Conservation (phyloP, 2,329 filamentous ascomycete species). For the Cucurbitaria berberidis region DNA sequence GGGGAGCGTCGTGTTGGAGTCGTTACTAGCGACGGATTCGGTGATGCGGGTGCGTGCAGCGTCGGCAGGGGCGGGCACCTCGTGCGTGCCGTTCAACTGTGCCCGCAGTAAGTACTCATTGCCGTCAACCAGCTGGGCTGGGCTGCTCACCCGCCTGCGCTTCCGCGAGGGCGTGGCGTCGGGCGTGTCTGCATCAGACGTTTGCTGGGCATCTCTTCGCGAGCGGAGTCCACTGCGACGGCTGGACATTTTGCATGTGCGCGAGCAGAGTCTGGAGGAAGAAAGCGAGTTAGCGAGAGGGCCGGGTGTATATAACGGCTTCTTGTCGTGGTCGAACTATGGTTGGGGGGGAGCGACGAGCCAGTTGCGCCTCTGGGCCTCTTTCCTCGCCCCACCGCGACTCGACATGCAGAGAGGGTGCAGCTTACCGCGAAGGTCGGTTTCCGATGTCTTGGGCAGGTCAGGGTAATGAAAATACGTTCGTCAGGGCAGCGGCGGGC, state of each 20-base stretch:
- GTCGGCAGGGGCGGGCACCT: constrained; percentile 28
- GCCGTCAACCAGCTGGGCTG: constrained; percentile 6
- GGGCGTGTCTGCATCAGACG: constrained; percentile 52
- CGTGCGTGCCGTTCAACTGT: constrained; percentile 46
- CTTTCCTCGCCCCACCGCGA: constrained; percentile 17
- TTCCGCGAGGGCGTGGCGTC: constrained; percentile 57
- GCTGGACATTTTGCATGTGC: constrained; percentile 25
- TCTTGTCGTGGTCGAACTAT: constrained; percentile 10
- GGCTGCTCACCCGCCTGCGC: constrained; percentile 52
- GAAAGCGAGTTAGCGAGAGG: constrained; percentile 23
- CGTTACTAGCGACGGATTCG: constrained; percentile 51
- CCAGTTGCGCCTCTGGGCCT: constrained; percentile 1
- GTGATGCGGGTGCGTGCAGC: constrained; percentile 40
- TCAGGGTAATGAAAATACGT: neutral
- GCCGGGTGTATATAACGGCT: constrained; percentile 9
- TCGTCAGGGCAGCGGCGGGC: constrained; percentile 3
- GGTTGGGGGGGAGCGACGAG: constrained; percentile 12
- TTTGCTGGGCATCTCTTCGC: constrained; percentile 39
- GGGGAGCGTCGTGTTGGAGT: constrained; percentile 48
- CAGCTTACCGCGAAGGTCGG: constrained; percentile 20
- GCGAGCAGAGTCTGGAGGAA: constrained; percentile 11
- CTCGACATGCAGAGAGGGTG: constrained; percentile 17
- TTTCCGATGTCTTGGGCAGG: constrained; percentile 3
- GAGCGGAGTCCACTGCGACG: constrained; percentile 19
- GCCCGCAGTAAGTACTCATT: constrained; percentile 22